phyloP scores from a whole-genome alignment of 2,329 filamentous ascomycete genomes.

The Penicillium sp. region DNA sequence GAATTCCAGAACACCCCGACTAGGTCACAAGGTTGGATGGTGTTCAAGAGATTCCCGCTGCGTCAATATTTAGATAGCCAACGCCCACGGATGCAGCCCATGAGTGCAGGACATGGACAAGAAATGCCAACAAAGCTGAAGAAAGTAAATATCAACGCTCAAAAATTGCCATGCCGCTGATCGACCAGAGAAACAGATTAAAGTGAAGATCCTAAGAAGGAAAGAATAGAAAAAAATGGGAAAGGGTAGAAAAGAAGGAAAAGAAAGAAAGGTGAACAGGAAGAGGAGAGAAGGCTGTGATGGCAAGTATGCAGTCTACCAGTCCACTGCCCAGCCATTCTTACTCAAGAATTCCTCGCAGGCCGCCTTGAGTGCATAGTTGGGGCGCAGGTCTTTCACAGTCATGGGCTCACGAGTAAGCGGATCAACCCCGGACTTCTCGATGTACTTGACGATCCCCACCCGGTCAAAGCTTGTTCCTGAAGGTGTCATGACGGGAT shows the following conservation, averaged over 20 bases:
- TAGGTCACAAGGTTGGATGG: too few relatives aligned
- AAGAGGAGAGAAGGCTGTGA: too few relatives aligned
- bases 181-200: too few relatives aligned
- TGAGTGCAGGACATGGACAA: too few relatives aligned
- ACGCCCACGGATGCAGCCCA: slow-evolving; percentile 8
- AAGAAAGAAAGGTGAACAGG: not conserved
- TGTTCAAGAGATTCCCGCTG: too few relatives aligned
- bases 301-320: slow-evolving; percentile 44
- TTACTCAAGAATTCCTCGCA: slow-evolving; percentile 78
- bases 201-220: too few relatives aligned
- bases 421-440: slow-evolving; percentile 69
- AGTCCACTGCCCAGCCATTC: slow-evolving; percentile 92
- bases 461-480: slow-evolving; percentile 87
- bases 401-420: slow-evolving; percentile 70
- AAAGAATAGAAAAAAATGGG: not conserved
- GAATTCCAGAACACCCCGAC: too few relatives aligned
- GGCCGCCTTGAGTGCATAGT: slow-evolving; percentile 72
- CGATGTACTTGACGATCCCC: slow-evolving; percentile 79
- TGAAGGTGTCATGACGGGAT: slow-evolving; percentile 56
- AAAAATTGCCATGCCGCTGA: slow-evolving; percentile 16
- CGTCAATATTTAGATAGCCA: not conserved
- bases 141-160: slow-evolving; percentile 6
- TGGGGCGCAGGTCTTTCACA: slow-evolving; percentile 67
- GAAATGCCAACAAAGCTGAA: too few relatives aligned
- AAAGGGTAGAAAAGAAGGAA: not conserved